phyloP scores from a whole-genome alignment of 2,329 filamentous ascomycete species.

The Bipolaris victoriae region DNA sequence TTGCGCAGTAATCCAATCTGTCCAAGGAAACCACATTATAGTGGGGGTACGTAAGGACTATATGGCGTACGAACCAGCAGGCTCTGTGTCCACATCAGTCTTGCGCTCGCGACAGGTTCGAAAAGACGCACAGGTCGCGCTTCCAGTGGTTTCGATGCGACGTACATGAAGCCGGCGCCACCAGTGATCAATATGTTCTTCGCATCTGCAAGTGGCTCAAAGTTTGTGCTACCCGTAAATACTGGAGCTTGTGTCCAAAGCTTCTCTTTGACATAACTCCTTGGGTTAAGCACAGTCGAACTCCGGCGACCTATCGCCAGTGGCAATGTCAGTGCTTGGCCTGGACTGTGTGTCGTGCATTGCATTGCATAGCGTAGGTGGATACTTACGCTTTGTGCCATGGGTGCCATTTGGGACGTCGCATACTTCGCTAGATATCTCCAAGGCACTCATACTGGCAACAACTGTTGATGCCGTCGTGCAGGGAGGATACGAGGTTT shows the following conservation, averaged over 20 bases:
- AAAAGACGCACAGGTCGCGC: slow-evolving; percentile 11
- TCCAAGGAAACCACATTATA: slow-evolving; percentile 86
- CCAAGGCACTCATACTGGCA: slow-evolving; percentile 35
- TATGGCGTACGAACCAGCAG: slow-evolving; percentile 81
- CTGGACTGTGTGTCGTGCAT: slow-evolving; percentile 14
- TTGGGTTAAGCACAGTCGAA: slow-evolving; percentile 51
- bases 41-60: slow-evolving; percentile 74
- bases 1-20: slow-evolving; percentile 83
- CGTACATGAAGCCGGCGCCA: slow-evolving; percentile 84
- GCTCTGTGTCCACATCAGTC: slow-evolving; percentile 60
- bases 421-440: slow-evolving; percentile 29
- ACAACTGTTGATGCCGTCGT: not conserved
- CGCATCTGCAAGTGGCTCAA: slow-evolving; percentile 70
- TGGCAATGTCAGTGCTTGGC: slow-evolving; percentile 8
- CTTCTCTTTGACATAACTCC: slow-evolving; percentile 60
- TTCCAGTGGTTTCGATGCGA: slow-evolving; percentile 12
- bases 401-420: slow-evolving; percentile 19
- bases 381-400: slow-evolving; percentile 38
- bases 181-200: slow-evolving; percentile 85
- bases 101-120: not conserved
- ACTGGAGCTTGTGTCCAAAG: slow-evolving; percentile 76
- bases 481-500: not conserved
- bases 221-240: slow-evolving; percentile 72
- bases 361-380: slow-evolving; percentile 6
- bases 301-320: slow-evolving; percentile 34